These are phyloP conservation scores for Acanthochlamys bracteata DNA, from an alignment of 106 monocot species.

Conservation along the genomic window DNA sequence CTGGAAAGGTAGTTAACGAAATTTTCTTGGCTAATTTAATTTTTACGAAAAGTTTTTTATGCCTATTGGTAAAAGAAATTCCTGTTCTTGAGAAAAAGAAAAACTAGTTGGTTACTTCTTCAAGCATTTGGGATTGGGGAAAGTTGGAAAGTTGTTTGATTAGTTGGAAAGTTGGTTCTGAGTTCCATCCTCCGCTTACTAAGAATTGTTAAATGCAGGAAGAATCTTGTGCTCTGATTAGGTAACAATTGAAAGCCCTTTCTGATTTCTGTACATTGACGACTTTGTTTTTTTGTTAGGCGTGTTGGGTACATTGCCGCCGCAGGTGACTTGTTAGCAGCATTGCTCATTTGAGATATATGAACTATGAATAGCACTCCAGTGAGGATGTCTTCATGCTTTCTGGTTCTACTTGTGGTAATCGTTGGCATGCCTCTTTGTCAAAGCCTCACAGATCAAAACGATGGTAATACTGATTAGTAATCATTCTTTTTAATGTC, in stretches of 20 bases:
- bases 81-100: too few relatives aligned
- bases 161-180: background rate
- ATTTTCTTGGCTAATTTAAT: too few relatives aligned
- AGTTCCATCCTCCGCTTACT: background rate
- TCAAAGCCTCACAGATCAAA: background rate
- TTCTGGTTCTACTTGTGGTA: background rate
- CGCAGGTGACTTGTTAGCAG: background rate
- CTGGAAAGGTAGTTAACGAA: too few relatives aligned
- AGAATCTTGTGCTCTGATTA: background rate
- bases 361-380: background rate
- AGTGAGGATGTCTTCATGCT: background rate
- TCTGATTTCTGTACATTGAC: background rate
- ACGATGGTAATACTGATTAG: background rate
- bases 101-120: too few relatives aligned
- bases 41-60: too few relatives aligned
- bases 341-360: background rate
- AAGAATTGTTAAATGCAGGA: background rate
- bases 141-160: background rate
- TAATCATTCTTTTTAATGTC: background rate
- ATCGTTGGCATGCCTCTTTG: background rate
- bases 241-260: background rate
- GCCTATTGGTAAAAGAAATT: too few relatives aligned
- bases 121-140: too few relatives aligned
- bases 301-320: background rate
- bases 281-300: background rate